phyloP scores from a whole-genome alignment of 192 early-diverging fungal species.

The Rhizophagus sp. region DNA sequence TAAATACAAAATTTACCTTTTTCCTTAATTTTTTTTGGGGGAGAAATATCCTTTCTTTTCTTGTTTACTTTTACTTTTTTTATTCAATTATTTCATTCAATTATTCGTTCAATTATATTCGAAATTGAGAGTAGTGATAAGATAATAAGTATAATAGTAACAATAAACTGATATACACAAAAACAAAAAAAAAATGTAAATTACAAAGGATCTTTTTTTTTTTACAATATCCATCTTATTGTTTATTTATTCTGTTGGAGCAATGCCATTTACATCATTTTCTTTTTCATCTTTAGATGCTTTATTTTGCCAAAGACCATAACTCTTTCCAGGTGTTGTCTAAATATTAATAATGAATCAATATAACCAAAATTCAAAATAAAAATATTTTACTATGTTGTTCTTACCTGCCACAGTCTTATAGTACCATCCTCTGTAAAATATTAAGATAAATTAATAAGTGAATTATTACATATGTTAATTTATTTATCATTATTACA shows the following conservation, averaged over 20 bases:
- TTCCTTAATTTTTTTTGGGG: background rate
- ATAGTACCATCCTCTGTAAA: slow-evolving; percentile 84
- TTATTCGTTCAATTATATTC: no score
- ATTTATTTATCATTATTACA: background rate
- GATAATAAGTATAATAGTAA: no score
- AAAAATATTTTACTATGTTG: background rate
- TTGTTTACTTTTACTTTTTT: no score
- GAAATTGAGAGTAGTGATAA: no score
- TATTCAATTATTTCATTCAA: no score
- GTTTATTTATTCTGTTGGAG: slow-evolving; percentile 8
- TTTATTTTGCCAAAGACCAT: slow-evolving; percentile 79
- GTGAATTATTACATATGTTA: background rate
- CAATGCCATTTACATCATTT: slow-evolving; percentile 30
- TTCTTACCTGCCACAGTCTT: slow-evolving; percentile 74
- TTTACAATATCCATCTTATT: background rate
- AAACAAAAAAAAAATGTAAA: no score
- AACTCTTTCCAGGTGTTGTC: slow-evolving; percentile 74
- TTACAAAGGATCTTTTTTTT: background rate
- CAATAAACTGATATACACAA: no score
- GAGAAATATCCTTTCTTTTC: no score
- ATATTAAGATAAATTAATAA: slow-evolving; percentile 17
- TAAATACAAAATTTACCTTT: background rate
- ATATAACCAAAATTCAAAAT: background rate
- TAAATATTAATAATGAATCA: slow-evolving; percentile 9
- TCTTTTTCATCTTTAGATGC: slow-evolving; percentile 42